phyloP scores from a whole-genome alignment of 345 rosid genomes.

The Populus davidiana region DNA sequence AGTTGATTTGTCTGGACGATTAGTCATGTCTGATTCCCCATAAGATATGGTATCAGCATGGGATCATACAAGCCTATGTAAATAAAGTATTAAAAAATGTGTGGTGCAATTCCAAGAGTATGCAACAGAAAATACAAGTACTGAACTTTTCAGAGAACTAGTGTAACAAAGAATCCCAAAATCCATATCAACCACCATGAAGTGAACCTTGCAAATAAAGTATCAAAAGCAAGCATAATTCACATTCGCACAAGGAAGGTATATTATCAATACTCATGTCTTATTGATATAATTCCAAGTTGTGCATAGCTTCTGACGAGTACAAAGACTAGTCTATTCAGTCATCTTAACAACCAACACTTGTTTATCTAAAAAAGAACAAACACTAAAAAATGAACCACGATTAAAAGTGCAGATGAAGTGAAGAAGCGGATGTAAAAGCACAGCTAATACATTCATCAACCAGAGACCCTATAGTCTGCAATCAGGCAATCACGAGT shows the following conservation, averaged over 20 bases:
- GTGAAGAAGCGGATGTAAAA: slow-evolving; percentile 50
- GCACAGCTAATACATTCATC: slow-evolving; percentile 78
- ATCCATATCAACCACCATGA: no score
- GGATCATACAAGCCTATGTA: no score
- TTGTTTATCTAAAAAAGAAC: slow-evolving; percentile 8
- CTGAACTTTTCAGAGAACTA: no score
- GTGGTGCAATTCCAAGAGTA: no score
- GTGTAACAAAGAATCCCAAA: no score
- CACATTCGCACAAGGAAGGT: neutral
- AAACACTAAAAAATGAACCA: slow-evolving; percentile 38
- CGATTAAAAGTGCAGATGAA: slow-evolving; percentile 53
- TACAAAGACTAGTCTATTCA: slow-evolving; percentile 50
- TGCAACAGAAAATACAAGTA: no score
- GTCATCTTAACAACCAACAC: slow-evolving; percentile 47
- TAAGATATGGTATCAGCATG: no score
- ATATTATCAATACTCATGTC: neutral
- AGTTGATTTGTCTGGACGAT: no score
- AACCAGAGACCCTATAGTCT: slow-evolving; percentile 61
- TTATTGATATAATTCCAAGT: slow-evolving; percentile 18
- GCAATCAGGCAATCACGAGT: slow-evolving; percentile 88
- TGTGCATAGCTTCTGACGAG: slow-evolving; percentile 26
- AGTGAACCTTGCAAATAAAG: slow-evolving; percentile 5
- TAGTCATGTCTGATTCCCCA: no score
- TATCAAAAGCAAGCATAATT: neutral
- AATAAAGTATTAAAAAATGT: no score